Percentiles rank a stretch among this genome's conserved stretches.
Evolutionary conservation across 768 basidiomycete genomes (phyloP).

Genomic region (Lactifluus hygrophoroides): DNA sequence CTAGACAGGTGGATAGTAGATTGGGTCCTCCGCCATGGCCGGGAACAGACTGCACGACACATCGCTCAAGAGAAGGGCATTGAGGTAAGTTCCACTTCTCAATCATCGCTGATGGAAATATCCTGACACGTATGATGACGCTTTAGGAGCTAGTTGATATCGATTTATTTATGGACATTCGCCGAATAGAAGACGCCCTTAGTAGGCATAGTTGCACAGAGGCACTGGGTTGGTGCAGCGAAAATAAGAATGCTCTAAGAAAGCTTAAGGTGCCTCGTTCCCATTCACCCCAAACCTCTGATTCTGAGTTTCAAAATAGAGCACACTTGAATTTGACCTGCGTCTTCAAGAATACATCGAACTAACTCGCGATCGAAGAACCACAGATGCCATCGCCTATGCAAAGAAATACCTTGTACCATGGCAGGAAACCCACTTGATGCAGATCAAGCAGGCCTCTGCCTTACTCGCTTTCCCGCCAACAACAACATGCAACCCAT

Average conservation of each 20-base stretch:
- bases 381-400: slow-evolving; percentile 75
- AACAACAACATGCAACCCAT: slow-evolving; percentile 63
- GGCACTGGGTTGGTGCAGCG: slow-evolving; percentile 91
- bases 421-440: slow-evolving; percentile 77
- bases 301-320: slow-evolving; percentile 39
- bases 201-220: slow-evolving; percentile 70
- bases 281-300: slow-evolving; percentile 1
- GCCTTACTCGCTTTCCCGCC: slow-evolving; percentile 69
- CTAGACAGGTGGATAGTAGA: slow-evolving; percentile 90
- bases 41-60: slow-evolving; percentile 63
- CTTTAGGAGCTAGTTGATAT: slow-evolving; percentile 81
- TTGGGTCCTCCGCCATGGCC: slow-evolving; percentile 78
- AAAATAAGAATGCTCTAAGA: slow-evolving; percentile 86
- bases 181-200: slow-evolving; percentile 77
- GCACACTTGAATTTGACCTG: slow-evolving; percentile 91
- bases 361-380: slow-evolving; percentile 59
- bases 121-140: slow-evolving; percentile 13
- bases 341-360: slow-evolving; percentile 96
- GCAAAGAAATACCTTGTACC: slow-evolving; percentile 67
- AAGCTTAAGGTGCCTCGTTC: slow-evolving; percentile 66
- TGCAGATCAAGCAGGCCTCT: slow-evolving; percentile 69
- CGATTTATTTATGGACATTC: slow-evolving; percentile 84
- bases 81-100: slow-evolving; percentile 43
- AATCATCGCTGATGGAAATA: background rate
- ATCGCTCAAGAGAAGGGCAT: slow-evolving; percentile 73